Base-by-base conservation (phyloP, 305 asterid genomes). In the Andrographis paniculata region DNA sequence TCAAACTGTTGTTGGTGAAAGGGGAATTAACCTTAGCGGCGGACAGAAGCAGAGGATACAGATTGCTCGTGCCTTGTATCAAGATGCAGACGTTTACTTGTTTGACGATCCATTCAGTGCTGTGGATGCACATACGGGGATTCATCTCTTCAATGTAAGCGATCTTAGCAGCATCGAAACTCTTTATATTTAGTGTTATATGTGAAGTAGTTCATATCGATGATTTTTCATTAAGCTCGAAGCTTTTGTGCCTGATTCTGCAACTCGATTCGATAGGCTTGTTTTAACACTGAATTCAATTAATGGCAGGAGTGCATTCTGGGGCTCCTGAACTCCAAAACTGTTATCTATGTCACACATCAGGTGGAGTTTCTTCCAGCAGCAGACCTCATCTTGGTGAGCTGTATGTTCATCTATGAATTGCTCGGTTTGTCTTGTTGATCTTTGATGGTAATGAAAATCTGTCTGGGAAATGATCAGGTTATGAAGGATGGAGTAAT, bases 51-150 rank as follows among this genome's bases (percentile, higher is more conserved):
- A 87, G 60, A 67, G 95, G 63, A 69, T 87, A 60, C 95, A 87
- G 70, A 87, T 84, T 59, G 97, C 97, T 0, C 87, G 97, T 12
- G 95, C 97, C 23, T 62, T 84, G 6, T 84, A 84, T 57, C 95
- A 88, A 53, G 93, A 88, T 45, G 91, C 94, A 14, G 91, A 79
- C 49, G 61, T 82, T 48, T 88, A 84, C 63, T 58, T 84, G 33
- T 82, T 88, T 56, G 97, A 88, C 50, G 95, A 88, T 71, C 97
- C 94, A 4, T 88, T 84, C 39, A 88, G 95, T 65, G 94, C 94
- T 21, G 97, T 88, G 21, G 97, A 88, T 84, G 95, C 95, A 50
- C 95, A 88, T 63, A 88, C 95, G 0, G 94, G 97, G 68, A 70
- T 69, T 49, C 97, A 88, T 72, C 73, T 88, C 41, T 88, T 88